Conservation (phyloP, 1,284 basidiomycete species). For the Heterobasidion irregulare region DNA sequence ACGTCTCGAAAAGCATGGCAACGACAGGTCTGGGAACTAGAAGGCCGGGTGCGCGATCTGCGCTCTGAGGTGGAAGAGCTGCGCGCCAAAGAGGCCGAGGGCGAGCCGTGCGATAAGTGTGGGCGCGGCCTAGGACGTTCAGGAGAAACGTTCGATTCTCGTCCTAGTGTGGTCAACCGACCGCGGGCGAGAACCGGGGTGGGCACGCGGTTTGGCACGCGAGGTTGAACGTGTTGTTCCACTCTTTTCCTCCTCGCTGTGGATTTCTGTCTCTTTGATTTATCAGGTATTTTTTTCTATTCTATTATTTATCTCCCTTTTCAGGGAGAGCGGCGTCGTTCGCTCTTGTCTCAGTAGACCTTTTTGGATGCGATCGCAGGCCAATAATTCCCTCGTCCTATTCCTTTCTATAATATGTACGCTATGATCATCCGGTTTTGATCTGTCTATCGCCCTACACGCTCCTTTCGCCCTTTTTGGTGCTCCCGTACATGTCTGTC, state of each 20-base stretch:
- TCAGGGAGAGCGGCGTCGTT: too few species aligned
- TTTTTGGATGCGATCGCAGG: background rate
- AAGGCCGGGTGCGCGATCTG: slow-evolving; percentile 61
- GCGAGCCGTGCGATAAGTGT: slow-evolving; percentile 4
- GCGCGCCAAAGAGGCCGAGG: slow-evolving; percentile 40
- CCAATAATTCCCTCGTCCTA: background rate
- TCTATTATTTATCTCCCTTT: background rate
- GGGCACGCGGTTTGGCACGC: slow-evolving; percentile 50
- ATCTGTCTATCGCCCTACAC: background rate
- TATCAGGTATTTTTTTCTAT: background rate
- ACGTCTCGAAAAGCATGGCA: slow-evolving; percentile 57
- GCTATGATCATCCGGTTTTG: background rate
- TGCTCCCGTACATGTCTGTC: background rate
- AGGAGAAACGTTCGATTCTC: background rate
- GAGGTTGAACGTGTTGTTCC: slow-evolving; percentile 19
- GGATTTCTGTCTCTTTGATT: background rate
- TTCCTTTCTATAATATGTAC: background rate
- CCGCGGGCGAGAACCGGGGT: slow-evolving; percentile 61
- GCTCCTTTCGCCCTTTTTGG: background rate
- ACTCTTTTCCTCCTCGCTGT: background rate
- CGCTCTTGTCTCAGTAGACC: too few species aligned
- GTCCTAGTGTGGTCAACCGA: slow-evolving; percentile 3
- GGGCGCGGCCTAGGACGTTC: background rate
- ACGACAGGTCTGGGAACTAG: slow-evolving; percentile 65
- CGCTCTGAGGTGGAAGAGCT: slow-evolving; percentile 31